Evolutionary conservation across 2,329 filamentous ascomycete species (phyloP), one percentile per base, ranked within the genome.

Genomic region (Erysiphe pulchra): DNA sequence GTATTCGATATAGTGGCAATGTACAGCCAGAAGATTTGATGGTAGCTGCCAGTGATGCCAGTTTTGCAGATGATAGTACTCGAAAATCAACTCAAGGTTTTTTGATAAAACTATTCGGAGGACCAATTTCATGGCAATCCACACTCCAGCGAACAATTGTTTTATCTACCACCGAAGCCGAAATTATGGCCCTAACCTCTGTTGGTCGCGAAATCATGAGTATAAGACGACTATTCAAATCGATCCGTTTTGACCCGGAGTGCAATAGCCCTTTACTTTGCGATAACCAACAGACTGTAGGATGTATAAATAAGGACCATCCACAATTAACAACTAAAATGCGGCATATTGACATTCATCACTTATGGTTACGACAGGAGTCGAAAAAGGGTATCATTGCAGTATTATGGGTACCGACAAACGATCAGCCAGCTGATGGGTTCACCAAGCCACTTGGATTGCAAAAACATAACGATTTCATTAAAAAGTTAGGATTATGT

Each of bases 141-240:
- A 18, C 38, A 18, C 38, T 40, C 13, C 40, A 42, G n/a, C 40
- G 18, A 42, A 42, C 18, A 30, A 43, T 43, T 32, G 24, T 32
- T 16, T 43, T 43, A 43, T 43, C 24, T 11, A 43, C 41, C 24
- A 31, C 41, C 12, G 13, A 43, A 43, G 41, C 24, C 24, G 24
- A 43, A 43, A 43, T 43, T 17, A 43, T 43, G 41, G 41, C 41
- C 32, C 24, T 43, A 43, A 43, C 41, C 9, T 43, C 41, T 16
- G 20, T 43, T 32, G 41, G 1, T 43, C 24, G 41, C 13, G 24
- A 43, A 31, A 43, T 43, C 12, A 32, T 43, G 41, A 43, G 41
- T 32, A 43, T 43, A 14, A 43, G 30, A 32, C 12, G 24, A 43
- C 41, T 32, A 2, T 42, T 42, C n/a, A 43, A 32, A 17, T 43